These are phyloP conservation scores for Asterionellopsis glacialis DNA, from an alignment of 108 stramenopile species.

Conservation along the genomic window DNA sequence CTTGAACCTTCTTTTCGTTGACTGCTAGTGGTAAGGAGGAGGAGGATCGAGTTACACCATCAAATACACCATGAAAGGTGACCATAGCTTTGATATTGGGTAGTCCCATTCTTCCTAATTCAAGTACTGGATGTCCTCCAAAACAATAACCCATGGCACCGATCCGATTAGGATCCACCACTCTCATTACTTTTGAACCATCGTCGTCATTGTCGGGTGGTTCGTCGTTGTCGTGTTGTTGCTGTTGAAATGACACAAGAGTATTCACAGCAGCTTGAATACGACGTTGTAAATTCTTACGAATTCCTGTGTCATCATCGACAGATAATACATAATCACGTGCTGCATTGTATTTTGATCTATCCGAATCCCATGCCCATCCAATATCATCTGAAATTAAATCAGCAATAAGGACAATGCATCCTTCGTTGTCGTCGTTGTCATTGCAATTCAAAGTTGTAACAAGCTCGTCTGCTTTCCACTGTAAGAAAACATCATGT, in stretches of 20 bases:
- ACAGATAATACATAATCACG: constrained; percentile 30
- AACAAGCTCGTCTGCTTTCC: constrained; percentile 43
- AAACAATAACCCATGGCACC: constrained; percentile 74
- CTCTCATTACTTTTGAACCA: no score
- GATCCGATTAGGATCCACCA: constrained; percentile 40
- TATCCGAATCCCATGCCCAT: constrained; percentile 62
- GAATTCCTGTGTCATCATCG: constrained; percentile 10
- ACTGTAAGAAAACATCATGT: constrained; percentile 62
- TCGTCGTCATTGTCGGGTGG: neutral
- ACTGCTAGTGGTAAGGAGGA: neutral
- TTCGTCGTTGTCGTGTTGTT: neutral
- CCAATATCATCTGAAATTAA: constrained; percentile 52
- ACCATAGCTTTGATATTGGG: constrained; percentile 32
- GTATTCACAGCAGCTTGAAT: constrained; percentile 3
- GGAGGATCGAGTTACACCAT: constrained; percentile 3
- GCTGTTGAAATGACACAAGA: neutral
- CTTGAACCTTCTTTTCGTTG: neutral
- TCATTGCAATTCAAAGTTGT: no score
- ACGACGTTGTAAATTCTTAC: neutral
- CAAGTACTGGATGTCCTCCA: constrained; percentile 63
- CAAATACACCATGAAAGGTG: constrained; percentile 76
- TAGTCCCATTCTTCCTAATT: constrained; percentile 33
- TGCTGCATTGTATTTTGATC: constrained; percentile 34
- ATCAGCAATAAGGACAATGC: constrained; percentile 60
- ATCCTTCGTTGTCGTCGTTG: constrained; percentile 3